A percentile compares a stretch with the other conserved stretches of the same genome.
Evolutionary conservation across 2,329 filamentous ascomycete genomes (phyloP).

Genomic region (Drechslerella dactyloides): DNA sequence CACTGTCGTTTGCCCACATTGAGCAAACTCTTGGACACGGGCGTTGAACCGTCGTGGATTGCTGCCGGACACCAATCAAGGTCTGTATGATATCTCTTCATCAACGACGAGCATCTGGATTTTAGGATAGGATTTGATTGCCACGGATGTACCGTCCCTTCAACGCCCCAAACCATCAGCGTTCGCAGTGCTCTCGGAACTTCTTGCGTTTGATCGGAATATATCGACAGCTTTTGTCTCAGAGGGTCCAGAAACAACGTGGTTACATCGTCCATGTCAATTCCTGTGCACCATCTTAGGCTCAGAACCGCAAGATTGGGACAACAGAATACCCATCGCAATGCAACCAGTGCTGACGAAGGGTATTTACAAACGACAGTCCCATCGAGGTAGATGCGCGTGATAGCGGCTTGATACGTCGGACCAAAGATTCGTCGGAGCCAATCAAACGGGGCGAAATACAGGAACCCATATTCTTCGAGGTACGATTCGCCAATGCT

Average conservation of each 20-base stretch:
- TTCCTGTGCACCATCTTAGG: slow-evolving; percentile 7
- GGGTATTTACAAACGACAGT: neutral
- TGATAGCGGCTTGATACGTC: neutral
- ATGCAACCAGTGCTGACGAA: neutral
- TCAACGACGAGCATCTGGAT: neutral
- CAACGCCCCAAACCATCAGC: slow-evolving; percentile 14
- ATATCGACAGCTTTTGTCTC: neutral
- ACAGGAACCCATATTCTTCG: neutral
- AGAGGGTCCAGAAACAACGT: neutral
- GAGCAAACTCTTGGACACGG: neutral
- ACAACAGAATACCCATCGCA: neutral
- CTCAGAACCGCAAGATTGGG: slow-evolving; percentile 1
- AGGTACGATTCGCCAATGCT: no score
- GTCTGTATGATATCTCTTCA: slow-evolving; percentile 13
- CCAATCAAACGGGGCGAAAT: neutral
- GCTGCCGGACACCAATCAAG: neutral
- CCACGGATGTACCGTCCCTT: neutral
- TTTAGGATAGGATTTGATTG: neutral
- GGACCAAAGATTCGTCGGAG: neutral
- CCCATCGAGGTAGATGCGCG: slow-evolving; percentile 13
- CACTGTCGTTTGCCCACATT: neutral
- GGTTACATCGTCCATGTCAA: neutral
- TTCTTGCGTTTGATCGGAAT: neutral
- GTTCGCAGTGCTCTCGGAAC: neutral
- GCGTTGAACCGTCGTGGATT: neutral